Evolutionary conservation across 2,329 filamentous ascomycete species (phyloP), one percentile per base, ranked within the genome.

Genomic region (Fusarium goolgardi): DNA sequence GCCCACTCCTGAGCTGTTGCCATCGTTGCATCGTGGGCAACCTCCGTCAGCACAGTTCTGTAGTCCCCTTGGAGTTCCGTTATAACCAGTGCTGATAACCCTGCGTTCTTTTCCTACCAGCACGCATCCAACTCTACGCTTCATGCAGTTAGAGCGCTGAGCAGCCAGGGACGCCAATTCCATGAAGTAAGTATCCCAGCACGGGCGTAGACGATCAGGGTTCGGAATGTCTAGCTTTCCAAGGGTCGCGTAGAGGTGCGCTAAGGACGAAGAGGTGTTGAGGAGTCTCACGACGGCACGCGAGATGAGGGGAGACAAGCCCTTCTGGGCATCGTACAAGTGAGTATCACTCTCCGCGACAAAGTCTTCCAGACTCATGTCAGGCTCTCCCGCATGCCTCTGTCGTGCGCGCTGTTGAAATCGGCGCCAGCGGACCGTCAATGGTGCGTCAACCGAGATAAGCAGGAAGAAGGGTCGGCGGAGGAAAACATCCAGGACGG

Each of bases 151-250:
- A 76, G 90, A 93, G 68, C 96, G 88, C 71, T 93, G 91, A 1
- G 95, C 92, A 10, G 96, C 96, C 47, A 99, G 88, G 34, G 92
- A 93, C 7, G 96, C 94, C n/a, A 99, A 84, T 40, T 92, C 89
- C 96, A 99, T 99, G 77, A 99, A 99, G 82, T 99, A 99, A 74
- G 92, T 90, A 79, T 99, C 96, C 96, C 96, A 99, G 49, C 88
- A 90, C 1, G 96, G 96, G 2, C 96, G 89, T 35, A 99, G 84
- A 3, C 96, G 90, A 72, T 91, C 87, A 34, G 90, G 86, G 74
- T 96, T 90, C 3, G 91, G 85, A 27, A 99, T 86, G 76, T 97
- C 88, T 10, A 97, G 85, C 46, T 88, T 86, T 49, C 86, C 84
- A 2, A 99, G 86, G 11, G 91, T 90, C 5, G 85, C 83, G 77